Conservation (phyloP, 2,329 filamentous ascomycete species). For the Claviceps africana region DNA sequence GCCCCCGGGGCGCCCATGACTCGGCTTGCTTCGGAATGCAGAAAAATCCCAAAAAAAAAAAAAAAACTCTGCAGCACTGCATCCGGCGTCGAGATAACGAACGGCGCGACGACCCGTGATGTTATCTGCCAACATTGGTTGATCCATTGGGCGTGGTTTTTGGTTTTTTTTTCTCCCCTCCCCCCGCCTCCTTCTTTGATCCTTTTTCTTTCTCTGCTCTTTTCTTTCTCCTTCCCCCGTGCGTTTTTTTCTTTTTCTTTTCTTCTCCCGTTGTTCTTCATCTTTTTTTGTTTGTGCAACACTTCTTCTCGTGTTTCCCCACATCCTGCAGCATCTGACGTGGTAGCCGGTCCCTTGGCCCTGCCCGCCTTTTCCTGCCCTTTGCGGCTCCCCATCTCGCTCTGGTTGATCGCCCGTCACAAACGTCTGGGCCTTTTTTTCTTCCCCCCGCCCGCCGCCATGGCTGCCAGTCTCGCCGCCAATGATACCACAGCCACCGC, state of each 20-base stretch:
- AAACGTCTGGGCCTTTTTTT: too few relatives aligned
- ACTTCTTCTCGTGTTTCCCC: background rate
- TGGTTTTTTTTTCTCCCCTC: background rate
- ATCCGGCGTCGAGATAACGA: background rate
- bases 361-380: background rate
- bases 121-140: background rate
- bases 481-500: background rate
- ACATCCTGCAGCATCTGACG: background rate
- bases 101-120: background rate
- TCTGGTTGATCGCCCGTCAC: too few relatives aligned
- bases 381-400: background rate
- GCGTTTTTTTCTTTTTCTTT: background rate
- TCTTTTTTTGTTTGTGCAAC: background rate
- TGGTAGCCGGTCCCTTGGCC: background rate
- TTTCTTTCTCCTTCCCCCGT: background rate
- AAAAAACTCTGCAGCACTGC: slow-evolving; percentile 3
- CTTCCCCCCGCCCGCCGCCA: too few relatives aligned
- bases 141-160: too few relatives aligned
- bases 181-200: background rate
- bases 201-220: background rate
- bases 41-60: too few relatives aligned
- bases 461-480: slow-evolving; percentile 1
- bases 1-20: slow-evolving; percentile 2
- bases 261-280: background rate
- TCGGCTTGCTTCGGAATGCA: slow-evolving; percentile 3